Conservation (phyloP, 306 rosid species). For the Myrica gale region DNA sequence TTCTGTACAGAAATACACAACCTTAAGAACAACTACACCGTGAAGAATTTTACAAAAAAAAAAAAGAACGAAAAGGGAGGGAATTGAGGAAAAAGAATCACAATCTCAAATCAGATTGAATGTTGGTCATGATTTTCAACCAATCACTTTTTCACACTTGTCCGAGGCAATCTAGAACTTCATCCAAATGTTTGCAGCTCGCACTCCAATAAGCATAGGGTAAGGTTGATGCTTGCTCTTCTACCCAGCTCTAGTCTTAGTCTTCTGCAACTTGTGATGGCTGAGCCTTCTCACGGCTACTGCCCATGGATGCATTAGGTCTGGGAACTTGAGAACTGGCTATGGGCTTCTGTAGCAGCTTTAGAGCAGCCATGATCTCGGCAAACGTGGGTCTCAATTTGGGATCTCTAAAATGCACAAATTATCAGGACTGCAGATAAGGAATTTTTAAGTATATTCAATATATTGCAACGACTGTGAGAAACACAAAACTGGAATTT, state of each 20-base stretch:
- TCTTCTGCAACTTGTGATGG: constrained; percentile 43
- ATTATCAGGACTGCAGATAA: constrained; percentile 7
- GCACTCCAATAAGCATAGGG: constrained; percentile 33
- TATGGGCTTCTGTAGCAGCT: constrained; percentile 78
- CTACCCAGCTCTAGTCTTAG: constrained; percentile 26
- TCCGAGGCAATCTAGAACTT: constrained; percentile 47
- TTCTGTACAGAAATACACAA: constrained; percentile 58
- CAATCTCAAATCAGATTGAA: constrained; percentile 42
- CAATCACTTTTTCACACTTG: constrained; percentile 30
- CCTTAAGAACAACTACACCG: constrained; percentile 43
- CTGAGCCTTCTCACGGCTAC: constrained; percentile 37
- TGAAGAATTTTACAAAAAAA: constrained; percentile 13
- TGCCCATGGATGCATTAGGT: constrained; percentile 30
- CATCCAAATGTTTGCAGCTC: constrained; percentile 33
- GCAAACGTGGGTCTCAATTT: constrained; percentile 85
- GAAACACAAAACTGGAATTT: neutral
- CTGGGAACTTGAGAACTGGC: constrained; percentile 53
- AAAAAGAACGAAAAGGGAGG: constrained; percentile 14
- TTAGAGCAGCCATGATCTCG: constrained; percentile 88
- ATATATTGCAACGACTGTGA: constrained; percentile 7
- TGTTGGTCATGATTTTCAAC: constrained; percentile 50
- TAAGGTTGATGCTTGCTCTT: constrained; percentile 34
- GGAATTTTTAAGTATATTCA: neutral
- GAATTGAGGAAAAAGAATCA: constrained; percentile 37
- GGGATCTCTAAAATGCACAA: constrained; percentile 65